Evolutionary conservation across 352 stramenopile genomes (phyloP).

Genomic region (Globisporangium orthogonon): DNA sequence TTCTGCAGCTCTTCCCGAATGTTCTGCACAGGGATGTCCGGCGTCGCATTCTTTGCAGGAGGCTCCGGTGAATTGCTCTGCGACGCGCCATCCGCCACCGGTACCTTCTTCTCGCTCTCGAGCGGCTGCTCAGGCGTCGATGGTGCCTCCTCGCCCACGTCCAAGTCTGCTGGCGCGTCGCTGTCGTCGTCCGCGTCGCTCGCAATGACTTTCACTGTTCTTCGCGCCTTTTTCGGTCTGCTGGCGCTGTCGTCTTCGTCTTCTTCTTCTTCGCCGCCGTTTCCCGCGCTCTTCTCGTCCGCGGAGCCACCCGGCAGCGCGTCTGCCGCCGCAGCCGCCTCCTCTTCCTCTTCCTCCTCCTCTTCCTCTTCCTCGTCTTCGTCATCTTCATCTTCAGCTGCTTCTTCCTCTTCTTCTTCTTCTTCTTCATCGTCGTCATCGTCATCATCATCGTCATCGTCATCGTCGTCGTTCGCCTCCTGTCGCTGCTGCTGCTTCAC

Average conservation of each 20-base stretch:
- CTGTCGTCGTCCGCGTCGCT: neutral
- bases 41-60: neutral
- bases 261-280: constrained; percentile 19
- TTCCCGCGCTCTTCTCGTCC: constrained; percentile 12
- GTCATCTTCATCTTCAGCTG: constrained; percentile 11
- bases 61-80: constrained; percentile 37
- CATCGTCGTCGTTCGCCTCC: constrained; percentile 34
- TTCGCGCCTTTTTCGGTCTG: neutral
- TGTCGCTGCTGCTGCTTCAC: constrained; percentile 13
- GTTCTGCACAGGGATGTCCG: constrained; percentile 40
- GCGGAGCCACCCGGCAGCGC: constrained; percentile 7
- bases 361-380: constrained; percentile 20
- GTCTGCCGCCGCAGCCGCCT: neutral
- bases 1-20: constrained; percentile 35
- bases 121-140: constrained; percentile 9
- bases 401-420: constrained; percentile 14
- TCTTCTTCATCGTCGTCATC: constrained; percentile 30
- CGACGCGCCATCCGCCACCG: constrained; percentile 18
- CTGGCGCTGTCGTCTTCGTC: constrained; percentile 3
- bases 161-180: neutral
- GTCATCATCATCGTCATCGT: constrained; percentile 33
- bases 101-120: constrained; percentile 19
- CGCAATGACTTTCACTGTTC: neutral
- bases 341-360: constrained; percentile 20
- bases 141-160: constrained; percentile 1